Percentiles rank a stretch among this genome's conserved stretches.
Evolutionary conservation across 192 early-diverging fungal species (phyloP).

Genomic region (Linnemannia elongata): DNA sequence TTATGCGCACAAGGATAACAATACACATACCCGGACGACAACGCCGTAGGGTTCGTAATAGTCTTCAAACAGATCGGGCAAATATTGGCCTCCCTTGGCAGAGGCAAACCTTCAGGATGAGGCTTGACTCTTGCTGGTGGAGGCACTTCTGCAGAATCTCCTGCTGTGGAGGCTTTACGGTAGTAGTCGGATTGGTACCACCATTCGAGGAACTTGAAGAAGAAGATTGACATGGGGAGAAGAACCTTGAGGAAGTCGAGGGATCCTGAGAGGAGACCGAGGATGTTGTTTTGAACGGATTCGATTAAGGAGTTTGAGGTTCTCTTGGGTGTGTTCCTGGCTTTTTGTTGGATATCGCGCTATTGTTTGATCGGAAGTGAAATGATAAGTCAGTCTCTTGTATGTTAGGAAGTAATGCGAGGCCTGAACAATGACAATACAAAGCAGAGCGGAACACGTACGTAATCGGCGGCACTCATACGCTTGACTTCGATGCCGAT

Average conservation of each 20-base stretch:
- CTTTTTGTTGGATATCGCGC: conserved; percentile 58
- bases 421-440: not conserved
- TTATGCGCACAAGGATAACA: conserved; percentile 93
- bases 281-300: conserved; percentile 41
- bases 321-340: conserved; percentile 43
- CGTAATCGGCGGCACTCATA: conserved; percentile 86
- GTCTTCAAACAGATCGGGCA: conserved; percentile 84
- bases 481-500: conserved; percentile 85
- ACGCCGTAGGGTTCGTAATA: conserved; percentile 88
- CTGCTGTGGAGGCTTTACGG: conserved; percentile 60
- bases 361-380: conserved; percentile 22
- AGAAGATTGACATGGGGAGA: conserved; percentile 92
- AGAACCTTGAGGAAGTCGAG: conserved; percentile 82
- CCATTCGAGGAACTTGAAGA: conserved; percentile 96
- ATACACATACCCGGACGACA: conserved; percentile 92
- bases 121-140: conserved; percentile 84
- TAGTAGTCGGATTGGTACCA: conserved; percentile 92
- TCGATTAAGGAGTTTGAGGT: conserved; percentile 29
- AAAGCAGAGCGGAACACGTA: conserved; percentile 55
- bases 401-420: not conserved
- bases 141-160: conserved; percentile 69
- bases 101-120: conserved; percentile 76
- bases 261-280: conserved; percentile 62
- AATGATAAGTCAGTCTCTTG: conserved; percentile 16
- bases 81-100: conserved; percentile 79